A percentile compares a stretch with the other conserved stretches of the same genome.
Evolutionary conservation across 805 yeast species (phyloP).

Genomic region (Yamadazyma phyllophila): DNA sequence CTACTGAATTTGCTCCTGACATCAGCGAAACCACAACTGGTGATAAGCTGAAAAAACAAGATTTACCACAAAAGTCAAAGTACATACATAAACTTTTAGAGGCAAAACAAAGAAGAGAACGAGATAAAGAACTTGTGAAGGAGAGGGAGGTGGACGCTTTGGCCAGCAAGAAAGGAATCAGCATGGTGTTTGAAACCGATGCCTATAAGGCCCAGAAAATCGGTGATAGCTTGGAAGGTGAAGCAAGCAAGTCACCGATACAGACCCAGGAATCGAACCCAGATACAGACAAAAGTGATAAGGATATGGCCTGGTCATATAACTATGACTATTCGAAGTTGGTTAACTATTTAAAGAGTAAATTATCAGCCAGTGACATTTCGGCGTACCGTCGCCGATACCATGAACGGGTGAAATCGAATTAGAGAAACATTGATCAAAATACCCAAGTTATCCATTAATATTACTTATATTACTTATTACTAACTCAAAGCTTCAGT

Average conservation of each 20-base stretch:
- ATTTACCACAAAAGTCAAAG: constrained; percentile 14
- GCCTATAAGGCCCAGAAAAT: constrained; percentile 35
- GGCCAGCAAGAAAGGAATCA: constrained; percentile 23
- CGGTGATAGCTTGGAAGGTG: not conserved
- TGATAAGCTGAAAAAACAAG: not conserved
- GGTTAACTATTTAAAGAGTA: constrained; percentile 11
- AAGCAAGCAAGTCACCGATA: no score
- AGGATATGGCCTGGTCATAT: not conserved
- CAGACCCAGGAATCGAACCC: no score
- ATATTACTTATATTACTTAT: not conserved
- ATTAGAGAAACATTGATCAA: not conserved
- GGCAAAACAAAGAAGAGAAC: constrained; percentile 45
- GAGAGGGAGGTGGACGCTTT: constrained; percentile 38
- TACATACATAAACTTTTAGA: constrained; percentile 40
- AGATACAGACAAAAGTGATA: not conserved
- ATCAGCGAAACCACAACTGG: not conserved
- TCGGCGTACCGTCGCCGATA: constrained; percentile 13
- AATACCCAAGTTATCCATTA: not conserved
- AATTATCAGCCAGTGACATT: constrained; percentile 15
- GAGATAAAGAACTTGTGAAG: constrained; percentile 41
- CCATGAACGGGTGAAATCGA: constrained; percentile 6
- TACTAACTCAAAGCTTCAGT: constrained; percentile 22
- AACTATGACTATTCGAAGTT: not conserved
- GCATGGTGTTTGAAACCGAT: constrained; percentile 47
- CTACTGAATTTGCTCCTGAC: not conserved